Evolutionary conservation across 192 early-diverging fungal genomes (phyloP).

Genomic region (Coemansia sp.): DNA sequence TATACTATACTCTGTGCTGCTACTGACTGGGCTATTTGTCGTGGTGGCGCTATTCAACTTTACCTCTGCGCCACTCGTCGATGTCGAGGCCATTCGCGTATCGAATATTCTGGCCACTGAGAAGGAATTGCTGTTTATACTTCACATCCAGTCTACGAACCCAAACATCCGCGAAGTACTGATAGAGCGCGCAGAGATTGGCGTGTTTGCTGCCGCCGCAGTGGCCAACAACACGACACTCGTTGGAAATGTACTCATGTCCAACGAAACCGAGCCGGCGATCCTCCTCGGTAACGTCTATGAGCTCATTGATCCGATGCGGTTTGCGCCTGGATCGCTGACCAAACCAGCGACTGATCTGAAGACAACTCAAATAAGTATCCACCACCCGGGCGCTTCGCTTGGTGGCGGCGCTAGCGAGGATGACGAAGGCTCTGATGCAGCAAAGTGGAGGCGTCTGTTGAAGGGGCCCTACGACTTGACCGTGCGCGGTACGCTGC

Average conservation of each 20-base stretch:
- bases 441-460: conserved; percentile 45
- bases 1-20: conserved; percentile 21
- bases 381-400: conserved; percentile 50
- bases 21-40: conserved; percentile 40
- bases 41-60: conserved; percentile 53
- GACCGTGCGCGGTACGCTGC: conserved; percentile 58
- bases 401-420: conserved; percentile 28
- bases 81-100: conserved; percentile 57
- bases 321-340: conserved; percentile 49
- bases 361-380: conserved; percentile 54
- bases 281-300: conserved; percentile 55
- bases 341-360: conserved; percentile 29
- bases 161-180: conserved; percentile 63
- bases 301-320: conserved; percentile 55
- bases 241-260: not conserved
- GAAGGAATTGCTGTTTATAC: conserved; percentile 70
- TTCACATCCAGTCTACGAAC: conserved; percentile 64
- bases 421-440: conserved; percentile 41
- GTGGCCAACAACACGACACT: conserved; percentile 24
- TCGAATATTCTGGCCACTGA: conserved; percentile 67
- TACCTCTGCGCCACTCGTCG: conserved; percentile 55
- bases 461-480: conserved; percentile 58
- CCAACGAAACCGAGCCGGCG: conserved; percentile 51
- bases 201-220: conserved; percentile 66
- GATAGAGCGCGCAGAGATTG: conserved; percentile 62